phyloP scores from a whole-genome alignment of 352 stramenopile species.

The Globisporangium mamillatum region DNA sequence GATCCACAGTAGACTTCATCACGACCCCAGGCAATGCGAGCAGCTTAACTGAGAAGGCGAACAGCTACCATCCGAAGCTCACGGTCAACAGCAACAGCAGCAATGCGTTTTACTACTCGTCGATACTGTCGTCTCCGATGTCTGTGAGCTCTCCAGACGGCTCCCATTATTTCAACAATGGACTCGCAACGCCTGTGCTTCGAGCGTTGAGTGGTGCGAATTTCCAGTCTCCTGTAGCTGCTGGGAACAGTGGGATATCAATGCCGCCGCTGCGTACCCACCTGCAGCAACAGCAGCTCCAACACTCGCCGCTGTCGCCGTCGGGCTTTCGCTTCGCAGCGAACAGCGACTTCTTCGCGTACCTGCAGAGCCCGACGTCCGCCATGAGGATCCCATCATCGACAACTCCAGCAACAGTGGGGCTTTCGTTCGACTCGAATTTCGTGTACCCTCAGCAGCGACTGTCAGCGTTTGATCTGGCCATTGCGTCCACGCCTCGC shows the following conservation, averaged over 20 bases:
- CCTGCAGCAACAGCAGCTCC: constrained; percentile 14
- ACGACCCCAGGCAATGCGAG: background rate
- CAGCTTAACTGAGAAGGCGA: constrained; percentile 7
- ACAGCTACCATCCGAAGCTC: constrained; percentile 3
- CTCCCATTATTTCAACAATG: background rate
- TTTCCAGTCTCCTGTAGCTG: background rate
- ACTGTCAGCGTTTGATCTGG: background rate
- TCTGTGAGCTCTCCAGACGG: constrained; percentile 31
- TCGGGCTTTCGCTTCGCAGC: background rate
- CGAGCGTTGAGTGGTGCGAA: background rate
- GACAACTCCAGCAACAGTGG: background rate
- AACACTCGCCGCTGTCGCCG: background rate
- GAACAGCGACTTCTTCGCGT: constrained; percentile 1
- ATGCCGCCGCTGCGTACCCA: constrained; percentile 4
- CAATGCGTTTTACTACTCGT: background rate
- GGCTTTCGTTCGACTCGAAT: background rate
- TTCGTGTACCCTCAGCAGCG: background rate
- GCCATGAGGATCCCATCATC: constrained; percentile 7
- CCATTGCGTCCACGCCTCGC: constrained; percentile 1
- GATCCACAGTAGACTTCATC: background rate
- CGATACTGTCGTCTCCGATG: constrained; percentile 28
- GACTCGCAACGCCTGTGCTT: background rate
- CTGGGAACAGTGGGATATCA: background rate
- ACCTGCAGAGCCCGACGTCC: constrained; percentile 3
- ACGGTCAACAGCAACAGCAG: background rate